Percentiles rank a stretch among this genome's conserved stretches.
Conservation (phyloP, 345 rosid genomes). For the Physaria fendleri region DNA sequence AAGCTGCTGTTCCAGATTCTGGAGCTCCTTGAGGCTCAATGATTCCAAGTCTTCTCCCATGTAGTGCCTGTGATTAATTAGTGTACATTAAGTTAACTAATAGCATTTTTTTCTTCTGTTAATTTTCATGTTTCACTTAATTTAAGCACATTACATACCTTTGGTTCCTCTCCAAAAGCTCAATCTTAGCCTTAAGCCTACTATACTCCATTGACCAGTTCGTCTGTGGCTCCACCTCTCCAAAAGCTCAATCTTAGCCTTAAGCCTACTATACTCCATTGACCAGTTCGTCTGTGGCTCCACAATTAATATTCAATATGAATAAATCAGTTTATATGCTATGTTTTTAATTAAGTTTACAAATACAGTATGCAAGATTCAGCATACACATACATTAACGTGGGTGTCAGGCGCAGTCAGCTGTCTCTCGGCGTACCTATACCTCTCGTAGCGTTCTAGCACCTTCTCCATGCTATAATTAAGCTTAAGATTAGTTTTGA, state of each 20-base stretch:
- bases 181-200: constrained; percentile 74
- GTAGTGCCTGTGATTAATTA: constrained; percentile 48
- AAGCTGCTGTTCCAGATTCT: constrained; percentile 85
- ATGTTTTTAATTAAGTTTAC: neutral
- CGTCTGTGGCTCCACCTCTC: constrained; percentile 66
- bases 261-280: constrained; percentile 66
- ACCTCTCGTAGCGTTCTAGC: constrained; percentile 63
- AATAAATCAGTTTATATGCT: neutral
- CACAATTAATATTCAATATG: neutral
- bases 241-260: constrained; percentile 74
- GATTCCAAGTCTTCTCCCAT: constrained; percentile 74
- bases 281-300: constrained; percentile 55
- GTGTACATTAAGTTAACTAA: too few species aligned
- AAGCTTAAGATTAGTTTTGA: neutral
- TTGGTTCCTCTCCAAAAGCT: constrained; percentile 70
- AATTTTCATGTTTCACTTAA: neutral
- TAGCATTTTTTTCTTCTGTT: neutral
- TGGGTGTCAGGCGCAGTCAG: constrained; percentile 31
- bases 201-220: constrained; percentile 71
- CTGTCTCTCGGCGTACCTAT: constrained; percentile 47
- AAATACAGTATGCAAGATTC: constrained; percentile 1
- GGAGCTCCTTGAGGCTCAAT: constrained; percentile 60
- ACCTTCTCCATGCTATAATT: constrained; percentile 59
- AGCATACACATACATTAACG: constrained; percentile 19
- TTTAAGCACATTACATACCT: constrained; percentile 36